Evolutionary conservation across 2,329 filamentous ascomycete species (phyloP), one percentile per base, ranked within the genome.

Genomic region (Gaeumannomyces sp.): DNA sequence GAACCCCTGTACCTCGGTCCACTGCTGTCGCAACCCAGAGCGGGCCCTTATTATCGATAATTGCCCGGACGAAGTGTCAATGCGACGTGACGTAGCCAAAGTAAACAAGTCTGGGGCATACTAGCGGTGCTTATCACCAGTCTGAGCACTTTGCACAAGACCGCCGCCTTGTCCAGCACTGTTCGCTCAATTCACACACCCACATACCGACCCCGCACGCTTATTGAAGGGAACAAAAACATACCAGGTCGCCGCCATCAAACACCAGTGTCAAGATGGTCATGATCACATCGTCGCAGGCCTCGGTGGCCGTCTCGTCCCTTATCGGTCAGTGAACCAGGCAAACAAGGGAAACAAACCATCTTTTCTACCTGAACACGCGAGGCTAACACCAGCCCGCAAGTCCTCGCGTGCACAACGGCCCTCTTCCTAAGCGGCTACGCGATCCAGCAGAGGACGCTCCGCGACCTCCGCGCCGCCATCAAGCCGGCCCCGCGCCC

Each of bases 351-450:
- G 7, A 8, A 10, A 10, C 7, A 33, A 10, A 33, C 31, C 10
- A 33, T 1, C 31, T 8, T 33, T 33, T 33, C 13, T 11, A 7
- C 31, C 31, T 33, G 10, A 7, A 33, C 8, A 11, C 2, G 10
- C 33, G 11, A 19, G 38, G 19, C 14, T 19, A 45, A 45, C 25
- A 60, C 25, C 53, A 38, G 56, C 56, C 38, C 33, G 31, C 31
- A 38, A 89, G 90, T 97, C 66, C 79, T 91, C 68, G 74, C 91
- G 31, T 97, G 92, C 76, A 96, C 93, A 3, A 76, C 88, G 53
- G 85, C 93, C 5, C 86, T 97, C 31, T 97, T 97, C 75, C 81
- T 97, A 38, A 92, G 91, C 63, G 93, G 93, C 71, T 97, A 96
- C 75, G 85, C 88, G 3, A 83, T 97, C 64, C 93, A 97, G 72